These are phyloP conservation scores for Populus hybrid DNA, from an alignment of 441 rosid genomes.

Conservation along the genomic window DNA sequence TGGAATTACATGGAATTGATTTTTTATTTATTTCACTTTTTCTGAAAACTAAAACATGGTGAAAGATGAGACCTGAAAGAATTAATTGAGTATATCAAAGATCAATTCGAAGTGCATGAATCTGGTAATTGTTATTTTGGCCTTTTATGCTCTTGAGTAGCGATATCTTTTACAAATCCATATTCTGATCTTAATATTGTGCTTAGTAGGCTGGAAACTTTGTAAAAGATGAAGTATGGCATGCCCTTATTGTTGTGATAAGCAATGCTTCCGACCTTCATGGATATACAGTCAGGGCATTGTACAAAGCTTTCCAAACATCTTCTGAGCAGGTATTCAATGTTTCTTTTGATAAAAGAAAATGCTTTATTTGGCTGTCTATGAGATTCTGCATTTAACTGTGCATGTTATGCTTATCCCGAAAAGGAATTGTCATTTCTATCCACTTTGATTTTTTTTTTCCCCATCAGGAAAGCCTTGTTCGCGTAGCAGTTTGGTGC, in stretches of 20 bases:
- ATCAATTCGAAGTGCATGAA: not conserved
- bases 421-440: not conserved
- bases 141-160: slow-evolving; percentile 3
- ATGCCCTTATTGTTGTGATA: slow-evolving; percentile 87
- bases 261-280: slow-evolving; percentile 96
- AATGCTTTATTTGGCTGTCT: slow-evolving; percentile 9
- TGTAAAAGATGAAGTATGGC: slow-evolving; percentile 99
- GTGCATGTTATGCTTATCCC: not conserved
- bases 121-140: slow-evolving; percentile 6
- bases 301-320: slow-evolving; percentile 74
- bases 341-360: slow-evolving; percentile 13
- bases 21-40: not conserved
- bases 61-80: slow-evolving; percentile 6
- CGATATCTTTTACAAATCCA: slow-evolving; percentile 19
- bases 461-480: slow-evolving; percentile 74
- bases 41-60: not conserved
- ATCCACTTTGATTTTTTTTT: slow-evolving; percentile 12
- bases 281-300: slow-evolving; percentile 89
- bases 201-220: slow-evolving; percentile 95
- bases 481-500: slow-evolving; percentile 98
- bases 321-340: slow-evolving; percentile 76
- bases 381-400: slow-evolving; percentile 25
- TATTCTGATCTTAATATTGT: slow-evolving; percentile 33
- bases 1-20: not conserved
- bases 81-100: not conserved